Percentiles rank a stretch among this genome's conserved stretches.
phyloP scores from a whole-genome alignment of 2,329 filamentous ascomycete species.

The Rhynchosporium graminicola region DNA sequence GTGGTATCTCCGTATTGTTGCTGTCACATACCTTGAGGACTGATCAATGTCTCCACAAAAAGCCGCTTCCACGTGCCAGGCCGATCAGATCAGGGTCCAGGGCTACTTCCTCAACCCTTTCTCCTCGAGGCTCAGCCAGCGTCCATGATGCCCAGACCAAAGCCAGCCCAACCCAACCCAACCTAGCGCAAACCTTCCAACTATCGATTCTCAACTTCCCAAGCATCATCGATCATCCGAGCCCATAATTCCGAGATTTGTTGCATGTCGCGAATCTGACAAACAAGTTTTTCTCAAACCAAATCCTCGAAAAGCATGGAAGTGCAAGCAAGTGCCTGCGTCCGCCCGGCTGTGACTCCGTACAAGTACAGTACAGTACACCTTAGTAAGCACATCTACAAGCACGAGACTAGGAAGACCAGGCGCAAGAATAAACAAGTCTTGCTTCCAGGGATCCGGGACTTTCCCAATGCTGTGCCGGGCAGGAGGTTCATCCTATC shows the following conservation, averaged over 20 bases:
- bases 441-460: too few relatives aligned
- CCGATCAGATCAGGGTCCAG: background rate
- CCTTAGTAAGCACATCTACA: too few relatives aligned
- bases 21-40: too few relatives aligned
- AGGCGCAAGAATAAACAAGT: too few relatives aligned
- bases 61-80: too few relatives aligned
- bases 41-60: too few relatives aligned
- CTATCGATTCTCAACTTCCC: constrained; percentile 1
- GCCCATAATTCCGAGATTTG: constrained; percentile 4
- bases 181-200: constrained; percentile 12
- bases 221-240: background rate
- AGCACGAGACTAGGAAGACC: too few relatives aligned
- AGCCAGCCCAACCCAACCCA: background rate
- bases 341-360: background rate
- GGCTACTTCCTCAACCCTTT: background rate
- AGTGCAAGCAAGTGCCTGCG: background rate
- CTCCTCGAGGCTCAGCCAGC: too few relatives aligned
- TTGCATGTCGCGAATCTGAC: constrained; percentile 22
- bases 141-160: background rate
- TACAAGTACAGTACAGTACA: background rate
- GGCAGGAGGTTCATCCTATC: too few relatives aligned
- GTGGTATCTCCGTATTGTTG: too few relatives aligned
- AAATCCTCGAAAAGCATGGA: constrained; percentile 3
- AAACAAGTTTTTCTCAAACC: constrained; percentile 21
- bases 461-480: too few relatives aligned